Conservation (phyloP, 306 rosid species). For the Crotalaria pallida region DNA sequence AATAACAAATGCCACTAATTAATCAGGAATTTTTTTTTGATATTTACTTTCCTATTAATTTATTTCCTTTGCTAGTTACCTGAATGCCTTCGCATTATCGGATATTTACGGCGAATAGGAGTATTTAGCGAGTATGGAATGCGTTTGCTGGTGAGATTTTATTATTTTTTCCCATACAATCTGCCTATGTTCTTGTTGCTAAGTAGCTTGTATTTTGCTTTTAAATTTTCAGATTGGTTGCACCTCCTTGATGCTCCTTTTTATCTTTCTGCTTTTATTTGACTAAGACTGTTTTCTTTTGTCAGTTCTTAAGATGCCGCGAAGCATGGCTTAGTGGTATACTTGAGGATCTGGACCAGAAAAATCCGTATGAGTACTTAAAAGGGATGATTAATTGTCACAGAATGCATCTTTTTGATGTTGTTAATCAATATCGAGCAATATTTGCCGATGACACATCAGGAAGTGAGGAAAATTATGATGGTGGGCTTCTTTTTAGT, state of each 20-base stretch:
- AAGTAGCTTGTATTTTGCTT: constrained; percentile 3
- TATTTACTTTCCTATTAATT: constrained; percentile 11
- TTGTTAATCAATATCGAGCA: constrained; percentile 96
- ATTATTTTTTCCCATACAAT: neutral
- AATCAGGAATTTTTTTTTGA: neutral
- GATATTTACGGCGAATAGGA: constrained; percentile 86
- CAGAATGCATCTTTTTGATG: constrained; percentile 97
- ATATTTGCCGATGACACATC: constrained; percentile 97
- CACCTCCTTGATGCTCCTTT: neutral
- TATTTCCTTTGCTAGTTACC: constrained; percentile 61
- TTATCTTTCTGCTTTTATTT: neutral
- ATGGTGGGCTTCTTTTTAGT: constrained; percentile 96
- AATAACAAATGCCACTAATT: constrained; percentile 13
- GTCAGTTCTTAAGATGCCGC: constrained; percentile 93
- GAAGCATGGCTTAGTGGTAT: constrained; percentile 96
- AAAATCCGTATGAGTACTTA: constrained; percentile 81
- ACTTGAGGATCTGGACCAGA: constrained; percentile 89
- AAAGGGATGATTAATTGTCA: constrained; percentile 91
- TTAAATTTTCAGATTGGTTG: constrained; percentile 10
- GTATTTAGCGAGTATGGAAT: constrained; percentile 91
- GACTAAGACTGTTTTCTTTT: constrained; percentile 17
- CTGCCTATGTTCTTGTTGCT: constrained; percentile 7
- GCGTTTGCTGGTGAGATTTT: constrained; percentile 80
- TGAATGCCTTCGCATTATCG: constrained; percentile 92
- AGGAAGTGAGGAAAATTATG: constrained; percentile 94